phyloP scores from a whole-genome alignment of 306 rosid genomes.

The Sesbania bispinosa region DNA sequence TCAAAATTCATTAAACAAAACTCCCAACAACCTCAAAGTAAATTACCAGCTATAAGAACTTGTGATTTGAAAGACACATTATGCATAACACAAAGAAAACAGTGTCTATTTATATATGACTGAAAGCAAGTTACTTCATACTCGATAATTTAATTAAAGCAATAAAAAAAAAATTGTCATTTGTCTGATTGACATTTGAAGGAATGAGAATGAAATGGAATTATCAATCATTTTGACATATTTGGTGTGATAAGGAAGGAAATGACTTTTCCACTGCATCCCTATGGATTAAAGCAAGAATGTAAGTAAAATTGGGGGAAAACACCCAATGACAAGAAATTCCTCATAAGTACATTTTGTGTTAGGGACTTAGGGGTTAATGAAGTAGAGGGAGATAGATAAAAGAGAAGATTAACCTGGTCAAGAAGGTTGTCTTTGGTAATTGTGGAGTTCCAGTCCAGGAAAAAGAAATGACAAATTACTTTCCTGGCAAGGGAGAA shows the following conservation, averaged over 20 bases:
- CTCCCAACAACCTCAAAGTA: background rate
- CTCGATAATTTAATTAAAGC: background rate
- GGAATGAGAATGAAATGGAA: background rate
- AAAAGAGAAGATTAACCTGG: slow-evolving; percentile 21
- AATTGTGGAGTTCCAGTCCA: slow-evolving; percentile 9
- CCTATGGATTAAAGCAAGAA: background rate
- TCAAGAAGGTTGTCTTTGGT: background rate
- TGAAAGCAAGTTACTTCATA: background rate
- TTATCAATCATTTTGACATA: background rate
- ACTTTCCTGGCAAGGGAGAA: background rate
- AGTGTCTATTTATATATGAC: background rate
- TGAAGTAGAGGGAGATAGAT: background rate
- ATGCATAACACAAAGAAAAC: background rate
- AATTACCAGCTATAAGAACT: background rate
- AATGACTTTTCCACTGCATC: background rate
- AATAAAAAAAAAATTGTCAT: background rate
- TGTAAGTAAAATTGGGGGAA: background rate
- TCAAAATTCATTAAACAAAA: background rate
- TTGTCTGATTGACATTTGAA: background rate
- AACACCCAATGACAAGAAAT: background rate
- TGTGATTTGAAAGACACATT: background rate
- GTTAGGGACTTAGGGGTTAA: background rate
- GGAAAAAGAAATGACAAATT: background rate
- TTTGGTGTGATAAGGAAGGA: background rate
- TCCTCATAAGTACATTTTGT: background rate